A percentile compares a stretch with the other conserved stretches of the same genome.
Conservation (phyloP, 257 asterid species). For the Salvia hispanica region DNA sequence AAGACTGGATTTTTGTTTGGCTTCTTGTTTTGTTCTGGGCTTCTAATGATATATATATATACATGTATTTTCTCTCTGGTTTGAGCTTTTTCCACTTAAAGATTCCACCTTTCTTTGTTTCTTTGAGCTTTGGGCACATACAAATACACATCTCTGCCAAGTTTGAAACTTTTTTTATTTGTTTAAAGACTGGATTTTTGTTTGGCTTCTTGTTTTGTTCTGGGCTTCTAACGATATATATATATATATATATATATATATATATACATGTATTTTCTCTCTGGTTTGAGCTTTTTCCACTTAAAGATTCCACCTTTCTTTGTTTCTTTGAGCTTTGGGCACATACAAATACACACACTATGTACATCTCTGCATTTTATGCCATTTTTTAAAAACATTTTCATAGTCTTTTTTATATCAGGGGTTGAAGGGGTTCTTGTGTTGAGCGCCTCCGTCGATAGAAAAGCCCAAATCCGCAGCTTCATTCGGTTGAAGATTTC, state of each 20-base stretch:
- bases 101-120: conserved; percentile 30
- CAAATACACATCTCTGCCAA: too few species aligned
- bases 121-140: not conserved
- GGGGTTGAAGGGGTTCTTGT: conserved; percentile 27
- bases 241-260: too few species aligned
- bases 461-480: conserved; percentile 30
- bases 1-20: not conserved
- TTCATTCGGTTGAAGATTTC: conserved; percentile 16
- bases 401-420: conserved; percentile 20
- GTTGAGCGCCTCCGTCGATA: conserved; percentile 16
- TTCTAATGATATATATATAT: not conserved
- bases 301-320: conserved; percentile 30
- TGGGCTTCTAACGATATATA: conserved; percentile 5
- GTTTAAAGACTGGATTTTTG: not conserved
- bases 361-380: conserved; percentile 9
- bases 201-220: conserved; percentile 9
- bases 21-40: conserved; percentile 14
- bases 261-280: not conserved
- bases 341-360: conserved; percentile 12
- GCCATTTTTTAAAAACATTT: not conserved
- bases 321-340: not conserved
- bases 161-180: not conserved
- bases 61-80: not conserved
- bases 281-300: not conserved
- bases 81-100: conserved; percentile 1